Evolutionary conservation across 1,284 basidiomycete species (phyloP).

Genomic region (Moniliophthora roreri): DNA sequence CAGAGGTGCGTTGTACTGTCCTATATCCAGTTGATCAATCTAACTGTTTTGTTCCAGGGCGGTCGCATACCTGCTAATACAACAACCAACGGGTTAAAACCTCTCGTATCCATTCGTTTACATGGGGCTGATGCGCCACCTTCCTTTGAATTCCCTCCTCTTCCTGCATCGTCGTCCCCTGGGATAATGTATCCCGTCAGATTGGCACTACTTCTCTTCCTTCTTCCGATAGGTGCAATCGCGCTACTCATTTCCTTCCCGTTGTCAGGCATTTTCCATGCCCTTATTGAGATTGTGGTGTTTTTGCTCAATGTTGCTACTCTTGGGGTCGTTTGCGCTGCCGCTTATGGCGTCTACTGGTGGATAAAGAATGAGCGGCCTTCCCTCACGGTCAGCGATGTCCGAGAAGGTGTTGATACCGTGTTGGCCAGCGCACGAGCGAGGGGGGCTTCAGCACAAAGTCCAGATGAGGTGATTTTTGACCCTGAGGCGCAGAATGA

Average conservation of each 20-base stretch:
- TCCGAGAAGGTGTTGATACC: too few relatives aligned
- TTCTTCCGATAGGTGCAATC: neutral
- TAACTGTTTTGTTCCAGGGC: neutral
- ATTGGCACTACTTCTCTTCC: neutral
- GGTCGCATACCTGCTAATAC: neutral
- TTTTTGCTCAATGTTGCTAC: neutral
- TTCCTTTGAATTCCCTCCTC: neutral
- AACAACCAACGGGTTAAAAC: neutral
- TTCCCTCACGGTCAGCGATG: too few relatives aligned
- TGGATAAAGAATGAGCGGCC: neutral
- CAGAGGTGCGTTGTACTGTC: neutral
- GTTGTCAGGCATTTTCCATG: neutral
- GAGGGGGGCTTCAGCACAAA: too few relatives aligned
- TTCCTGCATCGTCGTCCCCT: neutral
- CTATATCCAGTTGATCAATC: neutral
- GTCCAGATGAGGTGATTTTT: too few relatives aligned
- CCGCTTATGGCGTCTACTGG: neutral
- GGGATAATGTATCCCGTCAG: neutral
- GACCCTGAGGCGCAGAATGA: too few relatives aligned
- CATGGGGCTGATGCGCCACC: neutral
- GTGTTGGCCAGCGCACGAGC: too few relatives aligned
- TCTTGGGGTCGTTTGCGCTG: neutral
- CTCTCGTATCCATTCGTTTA: neutral
- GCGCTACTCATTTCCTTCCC: neutral
- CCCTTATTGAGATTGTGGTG: neutral